Base-by-base conservation (phyloP, 495 filamentous ascomycete species). In the Chaetomium fimeti region DNA sequence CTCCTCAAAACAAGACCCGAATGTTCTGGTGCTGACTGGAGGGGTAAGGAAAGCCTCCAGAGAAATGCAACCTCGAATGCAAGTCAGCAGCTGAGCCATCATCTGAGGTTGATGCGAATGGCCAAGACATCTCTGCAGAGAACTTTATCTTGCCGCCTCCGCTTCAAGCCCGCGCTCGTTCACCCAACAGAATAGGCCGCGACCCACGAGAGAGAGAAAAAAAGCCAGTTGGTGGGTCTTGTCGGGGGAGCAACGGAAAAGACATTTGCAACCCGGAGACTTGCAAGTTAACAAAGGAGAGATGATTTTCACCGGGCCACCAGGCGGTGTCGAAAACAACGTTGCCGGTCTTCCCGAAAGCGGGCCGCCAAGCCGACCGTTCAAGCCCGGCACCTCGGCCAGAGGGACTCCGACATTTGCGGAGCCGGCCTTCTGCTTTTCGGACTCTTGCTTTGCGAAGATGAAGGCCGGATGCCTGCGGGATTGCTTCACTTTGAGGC, bases 341-440 rank as follows among this genome's bases (percentile, higher is more conserved):
- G 58, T 28, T 60, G 53, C 62, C 62, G 55, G 62, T 24, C 1
- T 64, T 59, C 47, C 55, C 54, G 55, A 59, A 53, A 64, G 62
- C 62, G 62, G 62, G 55, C 55, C 62, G 54, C 55, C 43, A 64
- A 64, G 62, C 45, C 43, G 62, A 51, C 55, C 22, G 55, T 27
- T 63, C 54, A 25, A 51, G 61, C 22, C 16, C 62, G 45, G 55
- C 43, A 42, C n/a, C n/a, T n/a, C n/a, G 48, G 4, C 55, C 4
- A 49, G 43, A 32, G 6, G 16, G 20, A 11, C 47, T 29, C 54
- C 54, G 53, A 18, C 16, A 12, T 49, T 16, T 52, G 47, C 54
- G 54, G 56, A 53, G 45, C 55, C 36, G 54, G 55, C 5, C 45
- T 52, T 36, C 45, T 43, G 55, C 29, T 27, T 57, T 47, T 40